Evolutionary conservation across 1,284 basidiomycete genomes (phyloP).

Genomic region (Moesziomyces antarcticus): DNA sequence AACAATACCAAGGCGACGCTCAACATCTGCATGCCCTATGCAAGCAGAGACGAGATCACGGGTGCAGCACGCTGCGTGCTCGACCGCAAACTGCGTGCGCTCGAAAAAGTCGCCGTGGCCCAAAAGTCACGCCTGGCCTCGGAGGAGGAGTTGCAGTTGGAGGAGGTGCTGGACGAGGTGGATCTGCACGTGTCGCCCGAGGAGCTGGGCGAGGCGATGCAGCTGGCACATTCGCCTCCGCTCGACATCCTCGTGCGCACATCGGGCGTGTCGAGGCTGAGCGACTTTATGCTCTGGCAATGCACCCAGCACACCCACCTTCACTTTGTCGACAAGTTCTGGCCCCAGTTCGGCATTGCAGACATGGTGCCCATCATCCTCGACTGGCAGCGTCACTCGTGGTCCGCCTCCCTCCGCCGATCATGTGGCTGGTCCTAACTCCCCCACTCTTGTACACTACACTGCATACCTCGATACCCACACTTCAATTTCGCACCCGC

Average conservation of each 20-base stretch:
- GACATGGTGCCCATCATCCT: constrained; percentile 87
- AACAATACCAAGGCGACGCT: constrained; percentile 85
- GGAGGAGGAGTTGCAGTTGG: not conserved
- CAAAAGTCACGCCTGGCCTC: constrained; percentile 6
- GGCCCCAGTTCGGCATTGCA: constrained; percentile 91
- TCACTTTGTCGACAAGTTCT: constrained; percentile 90
- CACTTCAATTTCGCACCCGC: not conserved
- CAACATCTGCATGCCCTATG: constrained; percentile 95
- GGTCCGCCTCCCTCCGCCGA: constrained; percentile 17
- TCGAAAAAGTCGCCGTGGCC: constrained; percentile 34
- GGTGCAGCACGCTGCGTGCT: constrained; percentile 31
- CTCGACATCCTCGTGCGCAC: constrained; percentile 92
- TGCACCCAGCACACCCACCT: constrained; percentile 84
- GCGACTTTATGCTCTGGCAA: constrained; percentile 93
- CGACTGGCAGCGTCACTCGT: constrained; percentile 77
- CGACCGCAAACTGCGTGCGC: constrained; percentile 24
- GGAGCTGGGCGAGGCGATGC: constrained; percentile 44
- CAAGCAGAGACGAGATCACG: constrained; percentile 88
- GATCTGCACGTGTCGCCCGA: constrained; percentile 12
- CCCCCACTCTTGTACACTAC: not conserved
- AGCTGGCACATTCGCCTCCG: constrained; percentile 77
- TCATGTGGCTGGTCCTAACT: constrained; percentile 22
- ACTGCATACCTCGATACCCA: not conserved
- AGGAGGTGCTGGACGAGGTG: constrained; percentile 9
- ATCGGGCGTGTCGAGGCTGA: constrained; percentile 87